A percentile compares a stretch with the other conserved stretches of the same genome.
These are phyloP conservation scores for Hypoxylon sp. DNA, from an alignment of 2,329 filamentous ascomycete genomes.

Conservation along the genomic window DNA sequence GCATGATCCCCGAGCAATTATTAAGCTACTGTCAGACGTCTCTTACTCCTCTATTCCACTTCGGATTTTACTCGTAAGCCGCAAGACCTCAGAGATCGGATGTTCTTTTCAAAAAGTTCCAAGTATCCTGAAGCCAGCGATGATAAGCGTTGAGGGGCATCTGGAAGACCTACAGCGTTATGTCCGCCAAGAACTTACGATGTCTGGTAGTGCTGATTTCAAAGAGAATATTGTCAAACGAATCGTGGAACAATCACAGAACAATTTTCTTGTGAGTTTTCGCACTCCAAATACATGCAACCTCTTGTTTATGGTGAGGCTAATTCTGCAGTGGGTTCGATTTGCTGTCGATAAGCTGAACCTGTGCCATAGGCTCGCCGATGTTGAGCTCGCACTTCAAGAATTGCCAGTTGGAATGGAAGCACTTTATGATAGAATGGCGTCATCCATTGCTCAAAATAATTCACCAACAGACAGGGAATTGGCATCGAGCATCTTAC, in stretches of 20 bases:
- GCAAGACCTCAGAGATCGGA: conserved; percentile 47
- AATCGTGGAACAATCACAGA: conserved; percentile 19
- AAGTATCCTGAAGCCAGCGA: neutral
- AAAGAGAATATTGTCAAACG: conserved; percentile 41
- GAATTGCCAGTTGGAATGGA: conserved; percentile 42
- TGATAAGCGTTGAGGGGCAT: conserved; percentile 37
- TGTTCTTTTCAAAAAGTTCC: conserved; percentile 37
- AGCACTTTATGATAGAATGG: conserved; percentile 55
- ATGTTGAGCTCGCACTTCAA: conserved; percentile 30
- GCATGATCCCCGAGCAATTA: conserved; percentile 48
- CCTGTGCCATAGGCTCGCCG: conserved; percentile 26
- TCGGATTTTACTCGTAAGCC: conserved; percentile 53
- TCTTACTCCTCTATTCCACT: conserved; percentile 44
- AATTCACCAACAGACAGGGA: conserved; percentile 26
- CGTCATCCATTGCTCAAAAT: conserved; percentile 39
- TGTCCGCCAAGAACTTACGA: conserved; percentile 43
- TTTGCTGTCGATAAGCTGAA: conserved; percentile 32
- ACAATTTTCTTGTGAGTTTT: conserved; percentile 33
- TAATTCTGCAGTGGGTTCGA: conserved; percentile 27
- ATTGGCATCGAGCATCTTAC: conserved; percentile 47
- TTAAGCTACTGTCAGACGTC: conserved; percentile 51
- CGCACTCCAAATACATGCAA: neutral
- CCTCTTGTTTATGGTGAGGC: neutral
- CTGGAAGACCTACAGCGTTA: conserved; percentile 44
- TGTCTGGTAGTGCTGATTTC: conserved; percentile 37